Percentiles rank a stretch among this genome's conserved stretches.
Evolutionary conservation across 371 early-diverging fungal genomes (phyloP).

Genomic region (Fennellomyces sp.): DNA sequence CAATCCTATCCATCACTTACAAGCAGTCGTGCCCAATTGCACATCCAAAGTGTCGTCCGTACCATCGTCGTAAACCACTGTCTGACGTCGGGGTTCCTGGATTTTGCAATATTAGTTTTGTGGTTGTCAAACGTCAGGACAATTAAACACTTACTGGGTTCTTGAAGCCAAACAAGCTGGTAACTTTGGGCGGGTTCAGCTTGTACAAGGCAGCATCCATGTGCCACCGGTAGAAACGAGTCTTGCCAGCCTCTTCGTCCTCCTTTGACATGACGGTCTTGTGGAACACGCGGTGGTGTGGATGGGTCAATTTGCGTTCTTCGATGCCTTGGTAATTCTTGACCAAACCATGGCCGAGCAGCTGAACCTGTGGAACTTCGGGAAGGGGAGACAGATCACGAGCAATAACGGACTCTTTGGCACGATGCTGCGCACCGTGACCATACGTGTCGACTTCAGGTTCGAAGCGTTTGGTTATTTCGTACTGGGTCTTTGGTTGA

Average conservation of each 20-base stretch:
- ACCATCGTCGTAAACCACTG: constrained; percentile 47
- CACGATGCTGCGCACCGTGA: constrained; percentile 45
- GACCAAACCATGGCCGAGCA: constrained; percentile 47
- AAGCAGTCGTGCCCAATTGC: constrained; percentile 54
- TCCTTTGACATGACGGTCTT: constrained; percentile 35
- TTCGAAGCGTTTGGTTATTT: constrained; percentile 46
- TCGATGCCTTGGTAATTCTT: constrained; percentile 46
- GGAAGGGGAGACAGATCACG: constrained; percentile 51
- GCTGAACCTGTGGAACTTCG: constrained; percentile 44
- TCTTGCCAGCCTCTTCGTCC: constrained; percentile 43
- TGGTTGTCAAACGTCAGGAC: no score
- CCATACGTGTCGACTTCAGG: constrained; percentile 50
- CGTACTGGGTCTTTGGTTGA: constrained; percentile 42
- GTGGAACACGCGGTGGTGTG: constrained; percentile 46
- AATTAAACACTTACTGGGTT: constrained; percentile 56
- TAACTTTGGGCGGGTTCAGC: constrained; percentile 49
- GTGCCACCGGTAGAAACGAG: constrained; percentile 55
- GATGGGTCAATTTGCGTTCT: constrained; percentile 44
- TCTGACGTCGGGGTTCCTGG: constrained; percentile 45
- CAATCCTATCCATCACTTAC: constrained; percentile 24
- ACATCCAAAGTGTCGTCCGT: constrained; percentile 42
- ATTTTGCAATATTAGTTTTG: no score
- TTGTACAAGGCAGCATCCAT: constrained; percentile 57
- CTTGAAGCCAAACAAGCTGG: constrained; percentile 47
- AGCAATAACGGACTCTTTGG: constrained; percentile 44